Evolutionary conservation across 768 basidiomycete genomes (phyloP), one percentile per base, ranked within the genome.

Genomic region (Strobilomyces dryophilus): DNA sequence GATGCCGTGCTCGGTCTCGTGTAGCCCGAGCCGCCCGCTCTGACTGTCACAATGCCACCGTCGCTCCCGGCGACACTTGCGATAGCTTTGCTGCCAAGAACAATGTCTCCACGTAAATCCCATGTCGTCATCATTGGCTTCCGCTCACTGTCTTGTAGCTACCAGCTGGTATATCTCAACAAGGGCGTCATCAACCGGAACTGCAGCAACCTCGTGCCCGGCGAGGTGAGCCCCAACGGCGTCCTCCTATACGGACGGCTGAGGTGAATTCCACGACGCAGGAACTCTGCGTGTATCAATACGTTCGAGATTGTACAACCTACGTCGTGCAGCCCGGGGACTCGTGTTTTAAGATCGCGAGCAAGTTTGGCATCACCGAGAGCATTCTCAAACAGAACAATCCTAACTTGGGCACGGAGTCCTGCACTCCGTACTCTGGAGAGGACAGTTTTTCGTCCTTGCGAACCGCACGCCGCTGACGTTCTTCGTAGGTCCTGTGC

Each of bases 381-480:
- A 72, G 59, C 36, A 77, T 76, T 20, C 71, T 89, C 21, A n/a
- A n/a, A n/a, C n/a, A n/a, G n/a, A 87, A 88, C 73, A 89, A 88
- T 71, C 85, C 81, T 2, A 83, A 87, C 61, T 64, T 88, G 51
- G 70, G 82, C 65, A n/a, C n/a, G n/a, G n/a, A n/a, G n/a, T n/a
- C 32, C 8, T 84, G 83, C 69, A 66, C 65, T 29, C 84, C 83
- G 70, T 81, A 81, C 67, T 65, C 76, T 51, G 76, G 73, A 45
- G 83, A 87, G 77, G 85, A 85, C 57, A 60, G 8, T 14, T 24
- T n/a, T 8, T 47, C 26, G 17, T 34, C 11, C 12, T 26, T 37
- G 34, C 32, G 35, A n/a, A 7, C 20, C 10, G 1, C 20, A 37
- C 15, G 24, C 4, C 24, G 24, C 24, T 24, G n/a, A 59, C 26